Conservation (phyloP, 805 yeast genomes). For the Starmerella bombicola region DNA sequence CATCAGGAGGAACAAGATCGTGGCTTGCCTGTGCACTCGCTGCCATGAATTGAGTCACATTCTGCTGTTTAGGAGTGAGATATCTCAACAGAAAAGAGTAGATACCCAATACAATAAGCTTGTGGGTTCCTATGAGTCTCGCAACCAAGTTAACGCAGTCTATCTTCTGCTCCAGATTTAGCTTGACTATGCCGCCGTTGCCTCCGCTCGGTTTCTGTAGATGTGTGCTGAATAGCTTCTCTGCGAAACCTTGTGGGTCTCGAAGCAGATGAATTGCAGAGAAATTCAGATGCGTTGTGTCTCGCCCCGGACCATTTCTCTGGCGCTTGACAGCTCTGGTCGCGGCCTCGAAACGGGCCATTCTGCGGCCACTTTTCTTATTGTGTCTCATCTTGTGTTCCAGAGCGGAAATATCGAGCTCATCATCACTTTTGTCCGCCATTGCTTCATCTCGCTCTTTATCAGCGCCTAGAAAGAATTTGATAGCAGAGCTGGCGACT, state of each 20-base stretch:
- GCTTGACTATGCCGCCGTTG: slow-evolving; percentile 52
- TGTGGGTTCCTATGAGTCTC: slow-evolving; percentile 86
- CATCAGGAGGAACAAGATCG: slow-evolving; percentile 94
- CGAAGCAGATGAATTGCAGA: slow-evolving; percentile 87
- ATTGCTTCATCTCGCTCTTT: slow-evolving; percentile 78
- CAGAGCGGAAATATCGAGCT: slow-evolving; percentile 51
- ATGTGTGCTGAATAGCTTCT: slow-evolving; percentile 59
- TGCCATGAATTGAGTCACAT: slow-evolving; percentile 93
- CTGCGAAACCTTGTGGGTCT: slow-evolving; percentile 98
- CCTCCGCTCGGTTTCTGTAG: slow-evolving; percentile 27
- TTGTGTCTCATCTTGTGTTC: slow-evolving; percentile 74
- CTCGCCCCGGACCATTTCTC: slow-evolving; percentile 36
- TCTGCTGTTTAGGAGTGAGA: slow-evolving; percentile 83
- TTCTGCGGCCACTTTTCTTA: slow-evolving; percentile 68
- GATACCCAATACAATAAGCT: slow-evolving; percentile 75
- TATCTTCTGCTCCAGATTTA: slow-evolving; percentile 78
- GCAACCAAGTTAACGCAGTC: slow-evolving; percentile 78
- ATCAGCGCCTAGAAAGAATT: slow-evolving; percentile 90
- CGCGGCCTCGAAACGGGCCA: slow-evolving; percentile 67
- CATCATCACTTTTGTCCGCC: slow-evolving; percentile 60
- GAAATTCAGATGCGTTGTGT: slow-evolving; percentile 68
- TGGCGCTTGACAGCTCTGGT: slow-evolving; percentile 51
- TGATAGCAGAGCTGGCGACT: slow-evolving; percentile 79
- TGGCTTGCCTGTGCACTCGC: slow-evolving; percentile 95
- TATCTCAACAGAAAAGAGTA: slow-evolving; percentile 82